Evolutionary conservation across 2,329 filamentous ascomycete genomes (phyloP).

Genomic region (Huntiella savannae): DNA sequence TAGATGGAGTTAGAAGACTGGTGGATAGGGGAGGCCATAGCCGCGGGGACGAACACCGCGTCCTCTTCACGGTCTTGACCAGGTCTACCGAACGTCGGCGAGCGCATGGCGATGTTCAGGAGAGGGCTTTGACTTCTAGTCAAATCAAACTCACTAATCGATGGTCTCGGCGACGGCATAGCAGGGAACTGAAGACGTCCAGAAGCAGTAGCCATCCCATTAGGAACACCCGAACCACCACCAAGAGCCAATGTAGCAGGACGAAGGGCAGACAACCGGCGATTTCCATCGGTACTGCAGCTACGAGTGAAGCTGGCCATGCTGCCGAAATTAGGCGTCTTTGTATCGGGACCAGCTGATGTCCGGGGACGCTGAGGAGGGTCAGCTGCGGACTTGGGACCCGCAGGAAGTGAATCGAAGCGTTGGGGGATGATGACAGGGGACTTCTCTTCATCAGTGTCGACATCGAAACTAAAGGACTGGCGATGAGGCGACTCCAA

Average conservation of each 20-base stretch:
- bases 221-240: background rate
- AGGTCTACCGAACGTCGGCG: conserved; percentile 8
- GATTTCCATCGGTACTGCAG: conserved; percentile 1
- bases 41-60: background rate
- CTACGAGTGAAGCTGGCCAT: background rate
- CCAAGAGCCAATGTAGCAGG: conserved; percentile 6
- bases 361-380: conserved; percentile 8
- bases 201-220: conserved; percentile 1
- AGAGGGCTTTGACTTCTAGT: conserved; percentile 2
- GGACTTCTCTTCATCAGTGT: background rate
- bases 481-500: conserved; percentile 25
- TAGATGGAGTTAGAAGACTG: background rate
- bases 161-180: background rate
- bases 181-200: conserved; percentile 2
- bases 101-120: conserved; percentile 6
- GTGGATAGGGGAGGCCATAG: conserved; percentile 2
- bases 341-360: conserved; percentile 4
- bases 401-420: too few relatives aligned
- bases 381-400: too few relatives aligned
- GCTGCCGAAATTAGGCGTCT: background rate
- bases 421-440: background rate
- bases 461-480: conserved; percentile 30
- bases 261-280: conserved; percentile 5
- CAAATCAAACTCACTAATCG: conserved; percentile 1
- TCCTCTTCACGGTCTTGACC: background rate